Evolutionary conservation across 805 yeast species (phyloP).

Genomic region (Kodamaea neixiangensis): DNA sequence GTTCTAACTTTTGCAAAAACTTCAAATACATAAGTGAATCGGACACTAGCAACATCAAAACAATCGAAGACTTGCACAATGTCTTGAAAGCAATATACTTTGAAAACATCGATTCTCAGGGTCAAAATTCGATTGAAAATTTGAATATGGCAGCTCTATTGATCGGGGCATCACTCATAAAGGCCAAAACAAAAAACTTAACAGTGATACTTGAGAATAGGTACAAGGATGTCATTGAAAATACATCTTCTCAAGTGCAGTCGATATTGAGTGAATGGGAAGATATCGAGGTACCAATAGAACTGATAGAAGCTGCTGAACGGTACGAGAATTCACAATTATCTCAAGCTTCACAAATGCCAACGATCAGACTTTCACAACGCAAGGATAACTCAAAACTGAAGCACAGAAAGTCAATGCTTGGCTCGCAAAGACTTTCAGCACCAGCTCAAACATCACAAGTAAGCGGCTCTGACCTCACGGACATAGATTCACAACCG

Average conservation of each 20-base stretch:
- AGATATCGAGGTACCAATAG: background rate
- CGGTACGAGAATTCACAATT: background rate
- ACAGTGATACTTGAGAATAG: background rate
- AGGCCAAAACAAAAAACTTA: constrained; percentile 11
- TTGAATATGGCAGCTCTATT: constrained; percentile 11
- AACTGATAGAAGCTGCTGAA: background rate
- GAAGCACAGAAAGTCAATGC: background rate
- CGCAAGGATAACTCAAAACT: background rate
- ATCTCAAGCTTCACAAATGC: background rate
- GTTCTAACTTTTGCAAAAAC: constrained; percentile 19
- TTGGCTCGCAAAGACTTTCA: background rate
- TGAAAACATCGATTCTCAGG: background rate
- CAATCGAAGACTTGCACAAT: constrained; percentile 12
- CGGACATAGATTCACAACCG: constrained; percentile 1
- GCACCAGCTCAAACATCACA: background rate
- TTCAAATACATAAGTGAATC: constrained; percentile 18
- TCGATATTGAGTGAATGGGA: constrained; percentile 10
- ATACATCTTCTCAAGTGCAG: constrained; percentile 7
- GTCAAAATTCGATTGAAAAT: constrained; percentile 2
- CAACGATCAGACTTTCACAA: constrained; percentile 16
- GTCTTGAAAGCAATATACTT: constrained; percentile 8
- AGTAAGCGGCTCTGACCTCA: background rate
- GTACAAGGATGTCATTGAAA: constrained; percentile 1
- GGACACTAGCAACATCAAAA: constrained; percentile 6
- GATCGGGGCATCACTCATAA: constrained; percentile 15